Base-by-base conservation (phyloP, 202 grass and related monocot species). In the Musa balbisiana region DNA sequence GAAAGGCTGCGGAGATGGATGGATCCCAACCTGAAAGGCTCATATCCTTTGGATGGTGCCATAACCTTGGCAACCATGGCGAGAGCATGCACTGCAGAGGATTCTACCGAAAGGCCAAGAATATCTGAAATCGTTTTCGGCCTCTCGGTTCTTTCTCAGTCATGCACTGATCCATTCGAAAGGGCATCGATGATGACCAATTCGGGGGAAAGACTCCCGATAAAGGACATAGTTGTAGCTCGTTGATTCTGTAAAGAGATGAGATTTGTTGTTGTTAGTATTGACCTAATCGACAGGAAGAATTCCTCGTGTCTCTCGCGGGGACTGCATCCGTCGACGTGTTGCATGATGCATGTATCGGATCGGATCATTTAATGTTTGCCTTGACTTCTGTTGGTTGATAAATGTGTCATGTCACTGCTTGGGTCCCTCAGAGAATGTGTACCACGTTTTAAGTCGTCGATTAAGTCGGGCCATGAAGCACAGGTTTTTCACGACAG, bases 31-130 rank as follows among this genome's bases (percentile, higher is more conserved):
- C 79, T 88, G 55, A 86, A 80, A 9, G 75, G 79, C 33, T 56
- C 62, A 24, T 88, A 82, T 77, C 68, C 65, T 17, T 43, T 69
- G 27, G 89, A 92, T 16, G 79, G 56, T 19, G 89, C 83, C 0
- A 23, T 84, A 12, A 92, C 75, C 69, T 52, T 88, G 73, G 81
- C 83, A n/a, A 67, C 52, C 75, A 86, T 92, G 81, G 89, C 86
- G 64, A 82, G 81, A 79, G 83, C 86, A 3, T 92, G 89, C 89
- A 86, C 89, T 1, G 79, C 78, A 55, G 83, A 92, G 63, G 84
- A 88, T 69, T 49, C 76, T 27, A 66, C 81, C 24, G 73, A 84
- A 63, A 82, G 86, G 63, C 86, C 83, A 2, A 82, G 78, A 67
- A 88, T 92, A 76, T 64, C 76, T 14, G 89, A 92, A 67, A 75